Evolutionary conservation across 2,329 filamentous ascomycete genomes (phyloP), one percentile per base, ranked within the genome.

Genomic region (Aspergillus sp.): DNA sequence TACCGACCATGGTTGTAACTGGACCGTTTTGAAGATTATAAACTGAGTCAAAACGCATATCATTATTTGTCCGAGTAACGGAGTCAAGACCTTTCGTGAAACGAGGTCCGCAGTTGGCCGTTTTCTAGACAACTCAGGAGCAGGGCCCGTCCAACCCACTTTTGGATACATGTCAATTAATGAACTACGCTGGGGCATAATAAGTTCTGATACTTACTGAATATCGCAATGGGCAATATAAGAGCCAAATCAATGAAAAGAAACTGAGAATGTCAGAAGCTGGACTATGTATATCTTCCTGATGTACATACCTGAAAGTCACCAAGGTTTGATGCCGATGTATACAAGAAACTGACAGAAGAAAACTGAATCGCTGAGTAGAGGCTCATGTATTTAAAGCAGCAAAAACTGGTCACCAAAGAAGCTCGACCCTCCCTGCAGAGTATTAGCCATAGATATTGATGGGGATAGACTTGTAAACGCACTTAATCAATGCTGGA

Each of bases 311-410:
- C 80, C 69, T 97, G 93, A 64, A 98, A 97, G 67, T 98, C 93
- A 44, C 93, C 94, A 5, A 98, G 75, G 64, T 98, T 98, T 7
- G 88, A 95, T 9, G 87, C 94, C 6, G 84, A 90, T 5, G 90
- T 88, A 68, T 98, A 98, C 13, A 98, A 78, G 65, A 98, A 96
- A 77, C 87, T 95, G 62, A 98, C 94, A 1, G 88, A 89, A 6
- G 89, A 95, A 74, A 98, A 98, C 68, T 98, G 93, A 56, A 98
- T 98, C n/a, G 93, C 91, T 2, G 90, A 97, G 74, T 98, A 98
- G 55, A 98, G 72, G 60, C 88, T 94, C 94, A 98, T 98, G 71
- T 95, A 98, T 74, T 97, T 98, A 79, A 98, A 98, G 74, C 93
- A 98, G 73, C 88, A 94, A 74, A 98, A 98, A 69, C 90, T 95